Evolutionary conservation across 805 yeast genomes (phyloP).

Genomic region (Yarrowia hollandica): DNA sequence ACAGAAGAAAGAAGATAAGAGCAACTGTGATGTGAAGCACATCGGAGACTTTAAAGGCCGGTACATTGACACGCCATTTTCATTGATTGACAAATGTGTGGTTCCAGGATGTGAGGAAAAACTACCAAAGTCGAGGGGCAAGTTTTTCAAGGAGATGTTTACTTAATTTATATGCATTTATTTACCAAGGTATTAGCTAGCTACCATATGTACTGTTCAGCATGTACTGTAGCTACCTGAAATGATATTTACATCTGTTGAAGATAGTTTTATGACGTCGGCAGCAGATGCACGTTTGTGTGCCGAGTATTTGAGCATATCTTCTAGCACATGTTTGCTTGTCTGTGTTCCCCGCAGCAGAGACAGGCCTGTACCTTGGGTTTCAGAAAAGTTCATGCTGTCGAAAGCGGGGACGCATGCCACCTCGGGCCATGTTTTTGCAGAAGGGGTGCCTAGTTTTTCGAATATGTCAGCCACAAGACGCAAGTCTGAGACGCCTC

Average conservation of each 20-base stretch:
- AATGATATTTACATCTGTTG: neutral
- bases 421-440: conserved; percentile 35
- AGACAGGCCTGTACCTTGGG: neutral
- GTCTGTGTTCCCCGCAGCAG: neutral
- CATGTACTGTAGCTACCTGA: too few relatives aligned
- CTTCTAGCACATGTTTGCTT: neutral
- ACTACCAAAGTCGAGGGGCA: conserved; percentile 21
- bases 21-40: conserved; percentile 10
- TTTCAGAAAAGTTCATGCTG: conserved; percentile 31
- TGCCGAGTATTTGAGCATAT: neutral
- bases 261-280: neutral
- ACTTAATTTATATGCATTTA: conserved; percentile 23
- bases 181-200: too few relatives aligned
- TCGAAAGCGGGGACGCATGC: conserved; percentile 30
- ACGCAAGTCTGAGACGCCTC: conserved; percentile 54
- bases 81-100: conserved; percentile 28
- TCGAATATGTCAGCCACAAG: conserved; percentile 56
- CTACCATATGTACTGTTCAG: neutral
- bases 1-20: conserved; percentile 32
- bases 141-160: conserved; percentile 24
- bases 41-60: conserved; percentile 23
- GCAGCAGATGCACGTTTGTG: conserved; percentile 18
- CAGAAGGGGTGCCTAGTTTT: conserved; percentile 62
- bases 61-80: conserved; percentile 26
- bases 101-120: neutral